A percentile compares a stretch with the other conserved stretches of the same genome.
Conservation (phyloP, 257 asterid genomes). For the Sherardia arvensis region DNA sequence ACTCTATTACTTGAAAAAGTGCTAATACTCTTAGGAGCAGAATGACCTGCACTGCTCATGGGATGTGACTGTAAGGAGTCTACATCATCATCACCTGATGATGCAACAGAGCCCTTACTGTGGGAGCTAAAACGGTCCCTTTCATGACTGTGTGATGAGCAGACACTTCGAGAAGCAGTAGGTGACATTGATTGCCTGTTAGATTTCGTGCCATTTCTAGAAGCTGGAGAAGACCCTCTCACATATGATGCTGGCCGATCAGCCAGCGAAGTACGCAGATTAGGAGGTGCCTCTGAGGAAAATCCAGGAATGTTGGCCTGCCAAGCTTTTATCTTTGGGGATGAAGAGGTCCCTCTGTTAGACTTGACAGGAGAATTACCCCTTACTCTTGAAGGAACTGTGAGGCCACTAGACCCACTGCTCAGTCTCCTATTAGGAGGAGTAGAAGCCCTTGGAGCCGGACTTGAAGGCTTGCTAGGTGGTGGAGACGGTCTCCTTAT, state of each 20-base stretch:
- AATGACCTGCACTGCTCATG: constrained; percentile 43
- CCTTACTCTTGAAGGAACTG: constrained; percentile 47
- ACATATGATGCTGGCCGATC: constrained; percentile 91
- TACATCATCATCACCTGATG: constrained; percentile 84
- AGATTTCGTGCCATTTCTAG: constrained; percentile 62
- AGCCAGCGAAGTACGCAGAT: constrained; percentile 90
- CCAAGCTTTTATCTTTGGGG: constrained; percentile 82
- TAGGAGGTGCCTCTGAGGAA: constrained; percentile 86
- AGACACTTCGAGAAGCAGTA: constrained; percentile 68
- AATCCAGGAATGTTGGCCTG: constrained; percentile 81
- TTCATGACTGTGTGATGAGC: constrained; percentile 72
- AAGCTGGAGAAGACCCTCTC: constrained; percentile 95
- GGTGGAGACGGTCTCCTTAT: constrained; percentile 72
- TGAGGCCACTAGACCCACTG: constrained; percentile 49
- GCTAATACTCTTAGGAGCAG: constrained; percentile 41
- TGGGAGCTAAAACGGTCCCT: constrained; percentile 59
- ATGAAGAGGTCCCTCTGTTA: constrained; percentile 67
- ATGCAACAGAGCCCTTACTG: constrained; percentile 77
- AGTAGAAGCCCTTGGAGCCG: constrained; percentile 50
- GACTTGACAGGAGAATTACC: constrained; percentile 76
- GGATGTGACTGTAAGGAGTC: constrained; percentile 66
- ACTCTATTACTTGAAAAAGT: constrained; percentile 39
- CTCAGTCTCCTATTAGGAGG: constrained; percentile 75
- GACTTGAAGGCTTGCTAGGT: constrained; percentile 48
- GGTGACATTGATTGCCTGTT: constrained; percentile 95